These are phyloP conservation scores for Kwoniella bestiolae DNA, from an alignment of 768 basidiomycete species.

Conservation along the genomic window DNA sequence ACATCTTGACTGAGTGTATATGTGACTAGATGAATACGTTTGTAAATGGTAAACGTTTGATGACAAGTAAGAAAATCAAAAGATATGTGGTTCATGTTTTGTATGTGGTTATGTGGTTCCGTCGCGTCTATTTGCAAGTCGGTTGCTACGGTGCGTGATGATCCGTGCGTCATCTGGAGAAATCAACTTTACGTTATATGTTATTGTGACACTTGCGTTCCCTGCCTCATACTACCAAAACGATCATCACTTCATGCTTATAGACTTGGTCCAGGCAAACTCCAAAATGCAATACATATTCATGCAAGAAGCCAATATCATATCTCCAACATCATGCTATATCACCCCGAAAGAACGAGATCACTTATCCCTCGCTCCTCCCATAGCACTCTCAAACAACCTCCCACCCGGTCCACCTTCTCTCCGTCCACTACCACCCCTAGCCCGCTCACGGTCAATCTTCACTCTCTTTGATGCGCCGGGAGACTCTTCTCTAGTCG, in stretches of 20 bases:
- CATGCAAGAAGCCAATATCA: not conserved
- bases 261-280: too few relatives aligned
- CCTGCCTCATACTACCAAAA: too few relatives aligned
- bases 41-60: not conserved
- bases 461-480: slow-evolving; percentile 42
- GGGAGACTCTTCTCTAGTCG: slow-evolving; percentile 40
- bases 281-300: not conserved
- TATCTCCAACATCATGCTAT: too few relatives aligned
- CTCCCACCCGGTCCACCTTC: slow-evolving; percentile 3
- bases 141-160: not conserved
- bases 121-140: not conserved
- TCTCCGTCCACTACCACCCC: slow-evolving; percentile 8
- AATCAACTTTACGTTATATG: not conserved
- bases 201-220: not conserved
- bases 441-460: slow-evolving; percentile 42
- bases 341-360: too few relatives aligned
- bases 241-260: too few relatives aligned
- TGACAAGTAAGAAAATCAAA: too few relatives aligned
- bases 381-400: slow-evolving; percentile 25
- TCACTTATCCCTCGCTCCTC: slow-evolving; percentile 16
- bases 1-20: not conserved
- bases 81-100: too few relatives aligned
- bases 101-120: not conserved
- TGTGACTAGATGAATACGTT: not conserved
- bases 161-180: not conserved